These are phyloP conservation scores for Amoebophrya sp. DNA, from an alignment of 169 alveolate genomes.

Conservation along the genomic window DNA sequence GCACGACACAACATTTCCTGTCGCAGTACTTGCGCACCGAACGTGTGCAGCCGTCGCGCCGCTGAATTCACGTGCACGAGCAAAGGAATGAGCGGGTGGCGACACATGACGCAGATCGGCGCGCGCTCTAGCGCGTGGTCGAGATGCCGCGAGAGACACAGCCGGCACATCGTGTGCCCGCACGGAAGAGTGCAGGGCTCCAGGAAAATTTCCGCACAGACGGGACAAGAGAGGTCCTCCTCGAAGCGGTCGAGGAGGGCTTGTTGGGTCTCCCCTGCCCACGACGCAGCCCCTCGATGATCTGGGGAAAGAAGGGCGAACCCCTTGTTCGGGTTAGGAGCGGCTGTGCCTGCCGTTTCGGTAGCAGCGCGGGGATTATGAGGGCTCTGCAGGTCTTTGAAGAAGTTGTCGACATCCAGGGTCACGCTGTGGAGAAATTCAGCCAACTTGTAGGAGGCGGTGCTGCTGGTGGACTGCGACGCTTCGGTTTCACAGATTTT, in stretches of 20 bases:
- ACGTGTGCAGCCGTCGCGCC: not conserved
- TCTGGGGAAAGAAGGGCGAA: no score
- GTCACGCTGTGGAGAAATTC: no score
- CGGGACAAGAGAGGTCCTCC: not conserved
- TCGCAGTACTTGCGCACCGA: not conserved
- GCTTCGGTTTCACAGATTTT: no score
- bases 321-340: no score
- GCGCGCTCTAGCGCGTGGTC: not conserved
- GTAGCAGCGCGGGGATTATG: no score
- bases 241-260: not conserved
- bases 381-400: no score
- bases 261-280: no score
- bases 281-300: no score
- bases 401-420: no score
- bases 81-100: not conserved
- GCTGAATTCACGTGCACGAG: not conserved
- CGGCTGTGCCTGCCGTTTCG: no score
- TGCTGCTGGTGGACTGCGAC: no score
- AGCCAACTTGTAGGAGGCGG: no score
- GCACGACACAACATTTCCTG: not conserved
- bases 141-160: not conserved
- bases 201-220: not conserved
- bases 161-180: not conserved
- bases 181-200: not conserved
- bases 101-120: not conserved